Base-by-base conservation (phyloP, 2,329 filamentous ascomycete genomes). In the Colletotrichum kahawae region DNA sequence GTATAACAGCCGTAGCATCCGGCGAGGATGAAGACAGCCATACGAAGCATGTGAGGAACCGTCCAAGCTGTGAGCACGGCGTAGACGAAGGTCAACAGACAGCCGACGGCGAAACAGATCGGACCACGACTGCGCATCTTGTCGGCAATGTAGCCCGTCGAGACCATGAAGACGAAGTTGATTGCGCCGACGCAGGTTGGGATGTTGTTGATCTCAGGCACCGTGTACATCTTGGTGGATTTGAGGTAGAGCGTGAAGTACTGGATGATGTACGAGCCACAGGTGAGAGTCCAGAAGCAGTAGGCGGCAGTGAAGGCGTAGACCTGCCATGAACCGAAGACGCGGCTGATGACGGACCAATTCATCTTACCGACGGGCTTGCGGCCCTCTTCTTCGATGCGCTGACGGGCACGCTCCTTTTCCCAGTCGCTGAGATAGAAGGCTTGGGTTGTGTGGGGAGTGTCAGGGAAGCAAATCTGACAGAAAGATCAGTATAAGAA, bases 381-480 rank as follows among this genome's bases (percentile, higher is more conserved):
- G 64, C 84, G 82, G 21, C 85, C 85, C 57, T 87, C 85, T 68
- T 92, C 89, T 77, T 93, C 89, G 80, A 96, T 96, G 77, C 94
- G 90, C 60, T 93, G 89, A 16, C 90, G 87, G 76, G 94, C 92
- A 51, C 93, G 89, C 71, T 90, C 87, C 29, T 89, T 88, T 82
- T 96, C 94, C 77, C 92, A 82, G 1, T 84, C 84, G 81, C 80
- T 85, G 27, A 88, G 79, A 63, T 84, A 88, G 71, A 84, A 86
- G 0, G 86, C 86, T 1, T 78, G 80, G 0, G 85, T 87, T 2
- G 80, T 85, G 68, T 86, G 80, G 0, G 87, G 86, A 0, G 85
- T 87, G 69, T 88, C 87, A 0, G 87, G 87, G 56, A 83, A 83
- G 57, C 82, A 83, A 9, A 70, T 48, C 75, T 77, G 31, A 9